Base-by-base conservation (phyloP, 768 basidiomycete genomes). In the Chlorophyllum brunneum region DNA sequence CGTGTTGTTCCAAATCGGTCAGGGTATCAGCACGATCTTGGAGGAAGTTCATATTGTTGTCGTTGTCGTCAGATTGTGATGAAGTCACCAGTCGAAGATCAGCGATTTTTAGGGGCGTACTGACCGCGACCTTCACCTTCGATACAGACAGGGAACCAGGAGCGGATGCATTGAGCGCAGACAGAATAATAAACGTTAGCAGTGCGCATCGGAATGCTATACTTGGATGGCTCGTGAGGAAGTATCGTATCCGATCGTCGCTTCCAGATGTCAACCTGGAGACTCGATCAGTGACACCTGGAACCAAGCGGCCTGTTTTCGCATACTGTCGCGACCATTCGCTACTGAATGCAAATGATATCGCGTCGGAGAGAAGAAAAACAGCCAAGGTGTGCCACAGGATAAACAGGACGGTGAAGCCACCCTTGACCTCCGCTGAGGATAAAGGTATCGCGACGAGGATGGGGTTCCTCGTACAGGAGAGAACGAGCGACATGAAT, bases 341-440 rank as follows among this genome's bases (percentile, higher is more conserved):
- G 27, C 18, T 20, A 16, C 48, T 49, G 27, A 39, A 49, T 2
- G 48, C 37, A 22, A 49, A 41, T 3, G 38, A 29, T 15, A 16
- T 30, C 4, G 16, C 27, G 5, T 49, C 26, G 1, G 37, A 39
- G 11, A 40, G 20, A 4, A 49, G 18, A 16, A 29, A 49, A 13
- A 29, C 30, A 9, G 38, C 48, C 13, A 49, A 15, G 9, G 26
- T n/a, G 8, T 49, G 48, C 48, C 48, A 49, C 6, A 39, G n/a
- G 18, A 40, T 40, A 18, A 31, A 40, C 2, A 49, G 18, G 2
- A 49, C 26, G 22, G 9, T 49, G 38, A 49, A 49, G 11, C 48
- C 48, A 20, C 38, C 48, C 11, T 30, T 49, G 29, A 40, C 16
- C 18, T 39, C 36, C 3, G 37, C 26, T 16, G 37, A 48, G 1